phyloP scores from a whole-genome alignment of 2,329 filamentous ascomycete genomes.

The Thielaviopsis ethacetica region DNA sequence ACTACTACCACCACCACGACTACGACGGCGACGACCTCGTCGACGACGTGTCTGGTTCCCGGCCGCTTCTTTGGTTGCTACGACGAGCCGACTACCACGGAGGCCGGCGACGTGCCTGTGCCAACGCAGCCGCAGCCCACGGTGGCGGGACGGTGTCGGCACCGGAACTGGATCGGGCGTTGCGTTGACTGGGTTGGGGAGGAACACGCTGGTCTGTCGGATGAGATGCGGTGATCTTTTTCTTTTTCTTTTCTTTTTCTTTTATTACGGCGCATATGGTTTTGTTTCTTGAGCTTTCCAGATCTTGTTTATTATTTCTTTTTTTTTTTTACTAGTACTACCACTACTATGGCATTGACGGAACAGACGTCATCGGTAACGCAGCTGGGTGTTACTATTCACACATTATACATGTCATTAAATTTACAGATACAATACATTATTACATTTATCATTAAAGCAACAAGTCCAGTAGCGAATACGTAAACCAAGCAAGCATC shows the following conservation, averaged over 20 bases:
- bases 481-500: neutral
- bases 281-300: neutral
- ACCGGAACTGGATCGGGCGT: slow-evolving; percentile 25
- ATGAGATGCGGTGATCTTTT: slow-evolving; percentile 16
- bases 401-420: neutral
- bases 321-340: neutral
- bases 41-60: slow-evolving; percentile 26
- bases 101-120: slow-evolving; percentile 14
- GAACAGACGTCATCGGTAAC: neutral
- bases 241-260: neutral
- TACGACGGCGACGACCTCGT: slow-evolving; percentile 13
- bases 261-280: neutral
- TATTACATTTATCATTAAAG: neutral
- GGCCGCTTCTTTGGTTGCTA: slow-evolving; percentile 34
- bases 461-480: too few relatives aligned
- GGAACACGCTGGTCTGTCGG: slow-evolving; percentile 15
- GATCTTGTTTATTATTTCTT: neutral
- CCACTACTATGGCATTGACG: neutral
- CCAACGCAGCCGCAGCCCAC: slow-evolving; percentile 16
- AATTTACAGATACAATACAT: neutral
- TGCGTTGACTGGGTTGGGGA: slow-evolving; percentile 23
- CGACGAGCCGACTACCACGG: slow-evolving; percentile 21
- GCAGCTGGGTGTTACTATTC: neutral
- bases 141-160: slow-evolving; percentile 20
- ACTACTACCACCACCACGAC: slow-evolving; percentile 20